Conservation (phyloP, 352 stramenopile genomes). For the Elongisporangium undulatum region DNA sequence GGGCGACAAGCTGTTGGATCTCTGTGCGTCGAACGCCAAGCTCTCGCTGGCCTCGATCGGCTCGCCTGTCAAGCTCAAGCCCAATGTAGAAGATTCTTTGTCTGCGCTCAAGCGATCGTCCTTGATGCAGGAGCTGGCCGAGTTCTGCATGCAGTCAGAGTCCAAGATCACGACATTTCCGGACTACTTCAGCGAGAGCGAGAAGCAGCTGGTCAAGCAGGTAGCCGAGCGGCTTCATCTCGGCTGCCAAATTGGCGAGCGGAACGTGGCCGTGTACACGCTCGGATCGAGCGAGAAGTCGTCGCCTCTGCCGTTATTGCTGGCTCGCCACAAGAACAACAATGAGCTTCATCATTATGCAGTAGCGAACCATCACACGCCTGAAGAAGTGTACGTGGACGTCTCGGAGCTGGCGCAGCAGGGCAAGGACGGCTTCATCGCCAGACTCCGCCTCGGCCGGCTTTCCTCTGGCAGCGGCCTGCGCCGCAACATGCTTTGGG, state of each 20-base stretch:
- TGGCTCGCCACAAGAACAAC: constrained; percentile 4
- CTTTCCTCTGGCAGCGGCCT: constrained; percentile 55
- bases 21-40: constrained; percentile 23
- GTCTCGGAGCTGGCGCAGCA: constrained; percentile 63
- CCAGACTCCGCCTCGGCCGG: constrained; percentile 44
- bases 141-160: constrained; percentile 44
- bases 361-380: not conserved
- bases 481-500: constrained; percentile 74
- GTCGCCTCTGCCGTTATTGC: constrained; percentile 2
- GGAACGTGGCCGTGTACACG: constrained; percentile 60
- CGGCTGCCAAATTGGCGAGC: constrained; percentile 59
- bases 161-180: constrained; percentile 58
- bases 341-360: constrained; percentile 3
- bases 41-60: constrained; percentile 15
- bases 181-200: constrained; percentile 52
- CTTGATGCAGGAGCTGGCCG: constrained; percentile 53
- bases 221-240: constrained; percentile 50
- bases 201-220: constrained; percentile 48
- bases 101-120: constrained; percentile 25
- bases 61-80: constrained; percentile 3
- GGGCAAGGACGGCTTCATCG: constrained; percentile 72
- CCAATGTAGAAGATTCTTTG: not conserved
- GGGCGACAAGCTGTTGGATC: constrained; percentile 23
- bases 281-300: constrained; percentile 20
- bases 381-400: constrained; percentile 68